phyloP scores from a whole-genome alignment of 331 rosid species.

The Spiraea crenata region DNA sequence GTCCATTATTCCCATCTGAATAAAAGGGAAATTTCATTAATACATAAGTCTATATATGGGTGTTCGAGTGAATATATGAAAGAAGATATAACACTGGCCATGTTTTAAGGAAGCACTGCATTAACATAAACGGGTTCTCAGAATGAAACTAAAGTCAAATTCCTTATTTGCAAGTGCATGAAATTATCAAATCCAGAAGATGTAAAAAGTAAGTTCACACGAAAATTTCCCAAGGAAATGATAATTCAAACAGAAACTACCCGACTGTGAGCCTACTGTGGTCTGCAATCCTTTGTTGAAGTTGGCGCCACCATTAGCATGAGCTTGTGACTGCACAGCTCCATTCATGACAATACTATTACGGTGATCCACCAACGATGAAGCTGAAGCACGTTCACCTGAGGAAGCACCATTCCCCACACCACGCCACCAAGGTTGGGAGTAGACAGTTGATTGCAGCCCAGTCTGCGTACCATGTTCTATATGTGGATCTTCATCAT shows the following conservation, averaged over 20 bases:
- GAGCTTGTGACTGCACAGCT: constrained; percentile 27
- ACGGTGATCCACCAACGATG: constrained; percentile 39
- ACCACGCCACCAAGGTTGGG: constrained; percentile 72
- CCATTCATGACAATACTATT: constrained; percentile 40
- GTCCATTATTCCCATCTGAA: constrained; percentile 41
- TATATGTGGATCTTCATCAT: constrained; percentile 36
- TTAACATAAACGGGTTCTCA: background rate
- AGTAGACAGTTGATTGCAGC: constrained; percentile 41
- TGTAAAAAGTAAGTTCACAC: background rate
- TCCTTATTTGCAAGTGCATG: background rate
- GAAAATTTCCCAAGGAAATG: background rate
- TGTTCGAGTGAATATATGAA: background rate
- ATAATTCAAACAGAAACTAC: constrained; percentile 31
- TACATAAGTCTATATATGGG: background rate
- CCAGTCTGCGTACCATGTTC: constrained; percentile 32
- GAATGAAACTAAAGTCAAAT: background rate
- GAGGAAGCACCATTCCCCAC: constrained; percentile 32
- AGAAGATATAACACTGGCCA: constrained; percentile 9
- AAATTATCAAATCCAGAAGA: background rate
- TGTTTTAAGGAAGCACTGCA: constrained; percentile 4
- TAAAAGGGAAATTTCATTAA: constrained; percentile 2
- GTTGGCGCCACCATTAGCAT: constrained; percentile 32
- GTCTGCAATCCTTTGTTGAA: constrained; percentile 30
- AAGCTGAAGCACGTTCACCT: constrained; percentile 29
- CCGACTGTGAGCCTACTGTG: constrained; percentile 37